Percentiles rank a stretch among this genome's conserved stretches.
Evolutionary conservation across 2,329 filamentous ascomycete species (phyloP).

Genomic region (Penicillium hesseltinei): DNA sequence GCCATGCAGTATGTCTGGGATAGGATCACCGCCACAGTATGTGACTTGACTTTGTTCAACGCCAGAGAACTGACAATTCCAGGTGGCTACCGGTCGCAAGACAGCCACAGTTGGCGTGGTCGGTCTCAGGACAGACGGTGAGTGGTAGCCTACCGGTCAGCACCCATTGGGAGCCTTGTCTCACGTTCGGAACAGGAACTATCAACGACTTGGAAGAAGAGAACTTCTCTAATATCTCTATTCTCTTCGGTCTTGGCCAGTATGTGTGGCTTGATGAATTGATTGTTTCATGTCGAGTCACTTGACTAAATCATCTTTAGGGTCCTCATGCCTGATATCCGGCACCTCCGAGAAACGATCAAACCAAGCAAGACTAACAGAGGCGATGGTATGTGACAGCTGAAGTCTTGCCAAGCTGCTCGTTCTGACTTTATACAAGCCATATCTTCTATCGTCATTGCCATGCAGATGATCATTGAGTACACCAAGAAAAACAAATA

Average conservation of each 20-base stretch:
- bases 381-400: conserved; percentile 63
- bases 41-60: conserved; percentile 24
- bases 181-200: conserved; percentile 51
- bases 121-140: conserved; percentile 73
- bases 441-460: conserved; percentile 82
- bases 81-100: conserved; percentile 67
- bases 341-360: conserved; percentile 61
- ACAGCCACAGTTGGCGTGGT: conserved; percentile 75
- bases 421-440: conserved; percentile 39
- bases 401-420: neutral
- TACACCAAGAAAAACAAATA: conserved; percentile 82
- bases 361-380: conserved; percentile 64
- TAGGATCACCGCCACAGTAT: conserved; percentile 73
- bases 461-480: conserved; percentile 77
- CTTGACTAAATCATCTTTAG: conserved; percentile 32
- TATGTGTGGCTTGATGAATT: conserved; percentile 43
- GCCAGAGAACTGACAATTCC: neutral
- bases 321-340: conserved; percentile 67
- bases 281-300: conserved; percentile 31
- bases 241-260: conserved; percentile 65
- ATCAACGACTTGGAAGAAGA: conserved; percentile 64
- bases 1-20: conserved; percentile 93
- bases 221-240: conserved; percentile 76
- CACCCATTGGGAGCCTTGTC: neutral
- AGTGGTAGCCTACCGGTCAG: conserved; percentile 12